Evolutionary conservation across 257 asterid genomes (phyloP).

Genomic region (Knoxia roxburghii): DNA sequence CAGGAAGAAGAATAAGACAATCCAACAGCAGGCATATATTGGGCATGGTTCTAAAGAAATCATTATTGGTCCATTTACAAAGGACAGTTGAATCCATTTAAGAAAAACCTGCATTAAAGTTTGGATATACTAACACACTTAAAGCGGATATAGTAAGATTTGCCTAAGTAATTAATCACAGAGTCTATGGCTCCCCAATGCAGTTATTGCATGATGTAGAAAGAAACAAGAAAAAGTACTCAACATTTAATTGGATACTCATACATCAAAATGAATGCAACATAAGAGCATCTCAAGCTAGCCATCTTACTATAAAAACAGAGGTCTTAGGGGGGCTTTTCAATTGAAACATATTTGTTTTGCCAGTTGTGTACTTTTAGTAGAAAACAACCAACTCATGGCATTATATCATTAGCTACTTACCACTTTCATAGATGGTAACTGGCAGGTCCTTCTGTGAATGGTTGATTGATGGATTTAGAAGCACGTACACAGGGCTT

Average conservation of each 20-base stretch:
- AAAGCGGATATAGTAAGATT: not conserved
- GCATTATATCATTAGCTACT: conserved; percentile 16
- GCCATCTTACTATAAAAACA: not conserved
- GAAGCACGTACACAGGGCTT: conserved; percentile 88
- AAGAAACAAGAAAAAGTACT: not conserved
- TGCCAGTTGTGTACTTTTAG: not conserved
- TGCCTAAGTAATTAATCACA: not conserved
- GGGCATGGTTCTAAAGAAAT: not conserved
- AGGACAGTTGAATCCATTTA: not conserved
- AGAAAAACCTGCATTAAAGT: not conserved
- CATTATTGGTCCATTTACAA: not conserved
- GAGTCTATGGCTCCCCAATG: not conserved
- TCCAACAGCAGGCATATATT: not conserved
- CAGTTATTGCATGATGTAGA: not conserved
- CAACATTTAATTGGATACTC: not conserved
- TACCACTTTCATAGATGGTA: conserved; percentile 88
- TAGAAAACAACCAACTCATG: not conserved
- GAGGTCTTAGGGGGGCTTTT: not conserved
- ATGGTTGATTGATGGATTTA: conserved; percentile 85
- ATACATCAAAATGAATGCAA: not conserved
- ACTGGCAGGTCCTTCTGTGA: conserved; percentile 93
- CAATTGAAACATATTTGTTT: not conserved
- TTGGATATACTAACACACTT: not conserved
- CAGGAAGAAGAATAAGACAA: not conserved
- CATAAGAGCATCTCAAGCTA: not conserved